Evolutionary conservation across 768 basidiomycete species (phyloP).

Genomic region (Phylloporus sp.): DNA sequence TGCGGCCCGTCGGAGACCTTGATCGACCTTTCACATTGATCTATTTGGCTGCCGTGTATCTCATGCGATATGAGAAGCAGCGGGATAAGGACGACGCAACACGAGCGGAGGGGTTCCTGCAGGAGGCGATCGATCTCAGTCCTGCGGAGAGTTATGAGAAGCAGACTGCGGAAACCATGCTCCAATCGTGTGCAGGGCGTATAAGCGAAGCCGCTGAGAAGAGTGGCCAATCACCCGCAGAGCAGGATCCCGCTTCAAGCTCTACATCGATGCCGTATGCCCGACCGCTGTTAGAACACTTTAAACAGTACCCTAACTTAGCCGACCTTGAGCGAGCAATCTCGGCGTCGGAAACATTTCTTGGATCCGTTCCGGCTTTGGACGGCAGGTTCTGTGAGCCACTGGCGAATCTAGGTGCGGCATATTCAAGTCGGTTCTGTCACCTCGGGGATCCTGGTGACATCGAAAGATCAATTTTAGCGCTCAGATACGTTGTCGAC

Average conservation of each 20-base stretch:
- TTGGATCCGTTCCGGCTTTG: neutral
- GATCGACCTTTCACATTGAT: constrained; percentile 5
- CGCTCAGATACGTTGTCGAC: neutral
- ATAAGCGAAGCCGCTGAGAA: neutral
- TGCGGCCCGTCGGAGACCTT: neutral
- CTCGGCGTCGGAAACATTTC: neutral
- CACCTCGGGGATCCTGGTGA: neutral
- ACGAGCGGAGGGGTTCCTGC: neutral
- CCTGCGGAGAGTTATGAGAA: neutral
- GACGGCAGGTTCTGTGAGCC: neutral
- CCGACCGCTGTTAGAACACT: neutral
- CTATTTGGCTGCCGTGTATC: neutral
- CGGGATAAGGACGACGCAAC: neutral
- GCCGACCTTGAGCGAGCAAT: constrained; percentile 4
- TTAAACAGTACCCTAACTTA: neutral
- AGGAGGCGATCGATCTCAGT: constrained; percentile 1
- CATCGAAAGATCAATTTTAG: constrained; percentile 1
- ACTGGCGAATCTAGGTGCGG: neutral
- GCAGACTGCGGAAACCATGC: neutral
- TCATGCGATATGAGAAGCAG: neutral
- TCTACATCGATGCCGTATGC: neutral
- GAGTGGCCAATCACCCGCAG: neutral
- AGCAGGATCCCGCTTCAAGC: neutral
- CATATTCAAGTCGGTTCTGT: neutral
- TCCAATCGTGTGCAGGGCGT: neutral